Evolutionary conservation across 139 green algal species (phyloP).

Genomic region (Astrephomene gubernaculifera): DNA sequence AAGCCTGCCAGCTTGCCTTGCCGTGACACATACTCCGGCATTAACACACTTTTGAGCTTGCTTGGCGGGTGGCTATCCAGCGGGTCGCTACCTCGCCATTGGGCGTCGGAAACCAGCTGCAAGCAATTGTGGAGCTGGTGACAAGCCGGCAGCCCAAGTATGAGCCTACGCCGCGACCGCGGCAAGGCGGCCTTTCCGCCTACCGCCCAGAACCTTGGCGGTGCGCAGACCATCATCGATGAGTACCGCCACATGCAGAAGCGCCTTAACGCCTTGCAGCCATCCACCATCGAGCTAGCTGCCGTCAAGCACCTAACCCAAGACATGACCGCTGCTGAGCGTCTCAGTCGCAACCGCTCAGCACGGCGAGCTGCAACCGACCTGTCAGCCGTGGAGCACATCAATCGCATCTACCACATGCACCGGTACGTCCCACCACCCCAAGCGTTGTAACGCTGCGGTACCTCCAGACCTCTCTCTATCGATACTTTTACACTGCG

Average conservation of each 20-base stretch:
- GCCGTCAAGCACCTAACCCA: neutral
- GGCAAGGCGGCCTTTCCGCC: conserved; percentile 26
- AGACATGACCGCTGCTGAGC: conserved; percentile 15
- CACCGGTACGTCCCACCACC: conserved; percentile 18
- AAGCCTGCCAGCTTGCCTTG: too few species aligned
- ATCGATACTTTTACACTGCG: too few species aligned
- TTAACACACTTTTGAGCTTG: too few species aligned
- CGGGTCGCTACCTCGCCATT: too few species aligned
- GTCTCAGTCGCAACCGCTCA: conserved; percentile 14
- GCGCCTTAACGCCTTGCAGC: conserved; percentile 1
- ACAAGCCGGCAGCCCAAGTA: neutral
- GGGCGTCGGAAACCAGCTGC: too few species aligned
- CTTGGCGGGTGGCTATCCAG: too few species aligned
- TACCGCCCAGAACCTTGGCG: conserved; percentile 24
- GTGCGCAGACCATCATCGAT: conserved; percentile 26
- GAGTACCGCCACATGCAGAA: conserved; percentile 33
- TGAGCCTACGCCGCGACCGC: conserved; percentile 7
- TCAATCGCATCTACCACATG: conserved; percentile 46
- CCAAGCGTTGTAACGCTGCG: neutral
- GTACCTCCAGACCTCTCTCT: neutral
- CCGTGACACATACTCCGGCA: too few species aligned
- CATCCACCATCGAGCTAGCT: neutral
- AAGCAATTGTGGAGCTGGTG: too few species aligned
- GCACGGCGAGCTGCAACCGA: neutral
- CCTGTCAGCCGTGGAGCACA: conserved; percentile 12